Conservation (phyloP, 805 yeast species). For the Yarrowia divulgata region DNA sequence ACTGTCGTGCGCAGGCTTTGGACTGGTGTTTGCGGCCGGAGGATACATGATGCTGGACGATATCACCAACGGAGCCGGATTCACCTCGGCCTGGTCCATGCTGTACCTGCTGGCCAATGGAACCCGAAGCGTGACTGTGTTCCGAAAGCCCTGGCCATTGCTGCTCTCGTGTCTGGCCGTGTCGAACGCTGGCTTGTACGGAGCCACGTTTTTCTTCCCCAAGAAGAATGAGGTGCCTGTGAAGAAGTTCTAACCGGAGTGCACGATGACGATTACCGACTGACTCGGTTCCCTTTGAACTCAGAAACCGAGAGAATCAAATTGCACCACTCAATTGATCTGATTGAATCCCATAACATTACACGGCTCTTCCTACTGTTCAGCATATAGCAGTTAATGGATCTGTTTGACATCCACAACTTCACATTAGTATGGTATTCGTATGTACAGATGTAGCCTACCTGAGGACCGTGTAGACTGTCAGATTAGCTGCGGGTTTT, state of each 20-base stretch:
- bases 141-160: constrained; percentile 62
- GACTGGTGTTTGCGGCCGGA: constrained; percentile 46
- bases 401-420: too few relatives aligned
- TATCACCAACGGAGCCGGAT: constrained; percentile 78
- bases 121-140: constrained; percentile 51
- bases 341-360: too few relatives aligned
- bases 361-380: too few relatives aligned
- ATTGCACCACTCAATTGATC: too few relatives aligned
- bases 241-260: neutral
- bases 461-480: too few relatives aligned
- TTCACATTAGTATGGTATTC: too few relatives aligned
- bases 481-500: neutral
- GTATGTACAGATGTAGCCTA: too few relatives aligned
- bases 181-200: constrained; percentile 70
- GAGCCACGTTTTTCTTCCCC: constrained; percentile 68
- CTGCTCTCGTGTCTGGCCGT: constrained; percentile 64
- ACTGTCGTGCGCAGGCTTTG: constrained; percentile 43
- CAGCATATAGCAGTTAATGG: too few relatives aligned
- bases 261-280: too few relatives aligned
- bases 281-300: too few relatives aligned
- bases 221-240: constrained; percentile 5
- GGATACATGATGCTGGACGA: constrained; percentile 74
- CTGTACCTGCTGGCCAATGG: constrained; percentile 78
- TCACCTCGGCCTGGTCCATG: constrained; percentile 77
- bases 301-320: too few relatives aligned